Evolutionary conservation across 2,329 filamentous ascomycete species (phyloP).

Genomic region (Aaosphaeria arxii): DNA sequence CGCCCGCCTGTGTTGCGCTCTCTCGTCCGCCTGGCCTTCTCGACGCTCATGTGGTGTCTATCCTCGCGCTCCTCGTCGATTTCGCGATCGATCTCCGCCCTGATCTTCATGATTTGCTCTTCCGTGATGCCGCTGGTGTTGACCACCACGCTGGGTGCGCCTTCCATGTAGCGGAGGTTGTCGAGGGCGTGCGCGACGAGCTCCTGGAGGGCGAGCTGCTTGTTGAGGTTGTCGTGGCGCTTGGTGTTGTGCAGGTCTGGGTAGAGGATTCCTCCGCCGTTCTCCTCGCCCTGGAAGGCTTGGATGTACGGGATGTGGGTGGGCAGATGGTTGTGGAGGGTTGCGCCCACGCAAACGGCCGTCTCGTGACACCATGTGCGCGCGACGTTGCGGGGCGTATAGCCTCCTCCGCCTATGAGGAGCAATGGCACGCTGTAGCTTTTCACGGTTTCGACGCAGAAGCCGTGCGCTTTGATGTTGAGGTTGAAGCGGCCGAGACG

Average conservation of each 20-base stretch:
- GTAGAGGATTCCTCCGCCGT: slow-evolving; percentile 67
- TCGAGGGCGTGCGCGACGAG: slow-evolving; percentile 77
- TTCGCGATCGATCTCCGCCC: slow-evolving; percentile 66
- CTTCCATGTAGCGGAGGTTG: slow-evolving; percentile 80
- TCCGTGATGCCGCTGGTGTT: slow-evolving; percentile 79
- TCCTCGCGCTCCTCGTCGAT: slow-evolving; percentile 64
- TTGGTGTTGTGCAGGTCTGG: slow-evolving; percentile 80
- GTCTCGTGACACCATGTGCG: slow-evolving; percentile 97
- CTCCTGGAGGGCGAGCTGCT: slow-evolving; percentile 69
- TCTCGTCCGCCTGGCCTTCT: slow-evolving; percentile 36
- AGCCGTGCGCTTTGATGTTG: slow-evolving; percentile 89
- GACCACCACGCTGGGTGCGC: slow-evolving; percentile 71
- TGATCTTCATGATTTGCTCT: slow-evolving; percentile 53
- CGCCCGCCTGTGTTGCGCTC: slow-evolving; percentile 47
- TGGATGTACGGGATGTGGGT: slow-evolving; percentile 79
- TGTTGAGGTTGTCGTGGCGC: slow-evolving; percentile 72
- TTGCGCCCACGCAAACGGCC: slow-evolving; percentile 75
- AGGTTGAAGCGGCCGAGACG: slow-evolving; percentile 94
- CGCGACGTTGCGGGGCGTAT: slow-evolving; percentile 94
- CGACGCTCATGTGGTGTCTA: slow-evolving; percentile 55
- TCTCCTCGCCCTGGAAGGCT: slow-evolving; percentile 78
- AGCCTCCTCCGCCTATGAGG: slow-evolving; percentile 90
- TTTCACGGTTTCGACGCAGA: slow-evolving; percentile 88
- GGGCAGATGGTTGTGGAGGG: slow-evolving; percentile 72
- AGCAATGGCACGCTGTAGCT: slow-evolving; percentile 75